Evolutionary conservation across 176 grass and related monocot genomes (phyloP), one percentile per base, ranked within the genome.

Genomic region (Ananas comosus): DNA sequence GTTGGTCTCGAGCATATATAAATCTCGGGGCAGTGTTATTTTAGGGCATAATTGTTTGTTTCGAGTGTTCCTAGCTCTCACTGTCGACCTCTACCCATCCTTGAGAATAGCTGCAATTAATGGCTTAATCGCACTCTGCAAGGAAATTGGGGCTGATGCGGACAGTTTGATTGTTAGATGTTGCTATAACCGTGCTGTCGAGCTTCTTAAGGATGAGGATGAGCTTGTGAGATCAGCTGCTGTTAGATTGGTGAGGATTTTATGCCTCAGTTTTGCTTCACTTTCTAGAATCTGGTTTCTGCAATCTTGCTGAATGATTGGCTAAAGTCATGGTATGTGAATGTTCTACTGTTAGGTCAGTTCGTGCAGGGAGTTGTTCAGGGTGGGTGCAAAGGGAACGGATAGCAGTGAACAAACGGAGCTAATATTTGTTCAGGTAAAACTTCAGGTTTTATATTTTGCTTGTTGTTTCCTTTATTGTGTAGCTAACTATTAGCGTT

Each of bases 391-490:
- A 59, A 71, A 77, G 58, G 10, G 64, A 4, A 54, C 19, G 1
- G 75, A 54, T 13, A 47, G 79, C 48, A 71, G 17, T 57, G 83
- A 74, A 49, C 70, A 73, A 53, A 80, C 84, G 51, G 78, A 91
- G 82, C 25, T 65, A 17, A 79, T 91, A 74, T 96, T 96, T 71
- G 69, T 83, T 73, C 88, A 88, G 83, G 92, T 96, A 42, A 17
- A 59, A 59, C 19, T 59, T 11, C 56, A 63, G 9, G 56, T 8
- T 42, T 9, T 58, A 10, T 51, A 25, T 57, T 72, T 47, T 58
- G 22, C 23, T 52, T 23, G 64, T 17, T 33, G 16, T 53, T 75
- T 17, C n/a, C 22, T 50, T 13, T 3, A 14, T 13, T 73, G 28
- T 12, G 24, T 9, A 4, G 23, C 28, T 50, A 10, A 73, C n/a